A percentile compares a stretch with the other conserved stretches of the same genome.
Conservation (phyloP, 345 rosid genomes). For the Excoecaria agallocha region DNA sequence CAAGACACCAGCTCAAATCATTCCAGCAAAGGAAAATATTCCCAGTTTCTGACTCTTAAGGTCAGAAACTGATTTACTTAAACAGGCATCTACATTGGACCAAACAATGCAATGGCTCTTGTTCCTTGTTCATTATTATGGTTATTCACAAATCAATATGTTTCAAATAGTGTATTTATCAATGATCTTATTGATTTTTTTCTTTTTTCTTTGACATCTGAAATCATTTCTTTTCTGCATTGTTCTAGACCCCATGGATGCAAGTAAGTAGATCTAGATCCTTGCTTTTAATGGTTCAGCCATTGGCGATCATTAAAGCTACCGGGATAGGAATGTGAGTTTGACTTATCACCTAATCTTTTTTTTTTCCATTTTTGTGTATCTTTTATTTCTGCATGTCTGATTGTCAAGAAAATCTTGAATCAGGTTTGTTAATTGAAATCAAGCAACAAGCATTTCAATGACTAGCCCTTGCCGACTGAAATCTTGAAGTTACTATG, state of each 20-base stretch:
- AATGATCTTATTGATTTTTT: not conserved
- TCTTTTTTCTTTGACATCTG: not conserved
- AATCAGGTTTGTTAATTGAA: too few relatives aligned
- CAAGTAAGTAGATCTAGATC: too few relatives aligned
- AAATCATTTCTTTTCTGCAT: not conserved
- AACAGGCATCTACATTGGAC: too few relatives aligned
- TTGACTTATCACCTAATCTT: slow-evolving; percentile 3
- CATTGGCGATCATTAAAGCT: slow-evolving; percentile 29
- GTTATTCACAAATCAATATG: not conserved
- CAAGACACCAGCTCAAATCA: not conserved
- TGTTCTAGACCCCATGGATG: slow-evolving; percentile 31
- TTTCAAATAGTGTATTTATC: not conserved
- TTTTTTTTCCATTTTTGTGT: too few relatives aligned
- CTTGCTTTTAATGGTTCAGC: too few relatives aligned
- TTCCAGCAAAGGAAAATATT: not conserved
- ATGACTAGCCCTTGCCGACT: not conserved
- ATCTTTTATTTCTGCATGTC: not conserved
- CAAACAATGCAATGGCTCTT: not conserved
- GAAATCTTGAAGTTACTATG: not conserved
- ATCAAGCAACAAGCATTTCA: too few relatives aligned
- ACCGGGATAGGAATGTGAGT: slow-evolving; percentile 33
- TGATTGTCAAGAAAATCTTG: not conserved
- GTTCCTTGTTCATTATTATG: not conserved
- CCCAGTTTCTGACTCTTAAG: not conserved
- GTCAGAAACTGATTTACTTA: too few relatives aligned